Base-by-base conservation (phyloP, 331 rosid species). In the Rhamnella rubrinervis region DNA sequence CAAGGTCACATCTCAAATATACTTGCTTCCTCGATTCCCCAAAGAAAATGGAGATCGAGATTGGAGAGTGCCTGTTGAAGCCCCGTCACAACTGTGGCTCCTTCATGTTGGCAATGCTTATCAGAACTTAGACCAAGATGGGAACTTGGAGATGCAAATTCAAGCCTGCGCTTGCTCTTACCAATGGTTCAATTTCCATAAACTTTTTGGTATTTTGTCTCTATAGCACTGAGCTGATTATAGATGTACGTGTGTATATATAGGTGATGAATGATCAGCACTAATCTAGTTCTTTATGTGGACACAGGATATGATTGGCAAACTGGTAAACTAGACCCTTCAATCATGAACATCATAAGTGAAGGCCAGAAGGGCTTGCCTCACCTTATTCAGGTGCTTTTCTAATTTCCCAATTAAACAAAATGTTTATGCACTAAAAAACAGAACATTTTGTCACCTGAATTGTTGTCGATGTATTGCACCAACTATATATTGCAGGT, bases 91-190 rank as follows among this genome's bases (percentile, higher is more conserved):
- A 19, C 23, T 90, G 46, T 93, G 98, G 98, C 63, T 93, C 0
- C 85, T 93, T 0, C 98, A 93, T 59, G 97, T 90, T 67, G 96
- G 85, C 75, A 93, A 93, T 78, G 96, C 98, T 40, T 88, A 77
- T 51, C 81, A 88, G 63, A 44, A 38, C 63, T 59, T 14, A 40
- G 81, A 86, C 50, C 9, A 28, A 2, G 55, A 85, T 31, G 93
- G 89, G 2, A 83, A 58, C 60, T 76, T 77, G 39, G 79, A 86
- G 14, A 82, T 93, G 50, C 86, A 87, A 67, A 82, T 93, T 18
- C 92, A 69, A 4, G 98, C 96, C 13, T 65, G 82, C 28, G 90
- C 95, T 79, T 93, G 97, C 82, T 93, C 98, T 35, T 93, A 93
- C 66, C 87, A 85, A 3, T 93, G 98, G 98, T 93, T 93, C 91